Conservation (phyloP, 2,329 filamentous ascomycete genomes). For the Zalaria obscura region DNA sequence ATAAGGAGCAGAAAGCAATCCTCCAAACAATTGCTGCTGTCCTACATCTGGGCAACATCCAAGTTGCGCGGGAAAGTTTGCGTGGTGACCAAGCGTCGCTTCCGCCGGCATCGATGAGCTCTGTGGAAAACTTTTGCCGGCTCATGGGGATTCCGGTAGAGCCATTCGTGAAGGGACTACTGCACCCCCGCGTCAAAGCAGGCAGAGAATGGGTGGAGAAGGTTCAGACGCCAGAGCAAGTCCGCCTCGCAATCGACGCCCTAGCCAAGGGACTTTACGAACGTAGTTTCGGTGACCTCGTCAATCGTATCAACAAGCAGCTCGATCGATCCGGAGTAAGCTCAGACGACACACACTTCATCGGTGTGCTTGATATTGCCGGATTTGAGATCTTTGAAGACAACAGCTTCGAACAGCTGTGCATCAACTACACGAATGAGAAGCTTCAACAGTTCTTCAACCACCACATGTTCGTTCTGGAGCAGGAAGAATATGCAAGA, state of each 20-base stretch:
- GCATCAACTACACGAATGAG: conserved; percentile 99
- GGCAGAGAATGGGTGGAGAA: conserved; percentile 98
- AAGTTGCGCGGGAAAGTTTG: conserved; percentile 78
- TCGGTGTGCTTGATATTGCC: conserved; percentile 95
- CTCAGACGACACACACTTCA: conserved; percentile 84
- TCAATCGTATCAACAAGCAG: conserved; percentile 80
- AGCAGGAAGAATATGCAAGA: conserved; percentile 93
- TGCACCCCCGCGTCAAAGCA: conserved; percentile 90
- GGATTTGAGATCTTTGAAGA: conserved; percentile 98
- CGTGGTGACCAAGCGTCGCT: conserved; percentile 82
- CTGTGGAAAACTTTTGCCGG: conserved; percentile 65
- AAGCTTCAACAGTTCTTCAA: conserved; percentile 99
- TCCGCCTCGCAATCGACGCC: conserved; percentile 77
- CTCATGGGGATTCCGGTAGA: conserved; percentile 76
- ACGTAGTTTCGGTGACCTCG: conserved; percentile 84
- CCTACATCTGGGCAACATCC: conserved; percentile 83
- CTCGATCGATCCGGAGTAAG: conserved; percentile 75
- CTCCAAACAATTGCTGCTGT: conserved; percentile 81
- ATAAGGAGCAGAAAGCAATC: conserved; percentile 70
- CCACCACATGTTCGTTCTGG: conserved; percentile 98
- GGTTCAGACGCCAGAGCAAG: conserved; percentile 93
- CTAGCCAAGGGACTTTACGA: conserved; percentile 96
- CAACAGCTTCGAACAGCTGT: conserved; percentile 97
- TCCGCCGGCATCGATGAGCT: conserved; percentile 56
- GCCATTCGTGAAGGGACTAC: conserved; percentile 71